phyloP scores from a whole-genome alignment of 352 stramenopile species.

The Thraustotheca clavata region DNA sequence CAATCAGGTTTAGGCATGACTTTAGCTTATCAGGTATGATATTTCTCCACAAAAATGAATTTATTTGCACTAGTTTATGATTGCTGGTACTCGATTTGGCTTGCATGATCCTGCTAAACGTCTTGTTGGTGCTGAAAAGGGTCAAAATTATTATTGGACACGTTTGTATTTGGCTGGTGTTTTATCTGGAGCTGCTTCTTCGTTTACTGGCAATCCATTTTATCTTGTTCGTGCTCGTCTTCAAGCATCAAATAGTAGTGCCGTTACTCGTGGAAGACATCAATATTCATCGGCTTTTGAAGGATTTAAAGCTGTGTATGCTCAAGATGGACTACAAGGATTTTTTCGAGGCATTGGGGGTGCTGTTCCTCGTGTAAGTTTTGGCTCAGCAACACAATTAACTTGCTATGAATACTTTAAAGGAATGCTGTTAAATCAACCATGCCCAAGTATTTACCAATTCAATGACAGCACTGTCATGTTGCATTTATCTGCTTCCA shows the following conservation, averaged over 20 bases:
- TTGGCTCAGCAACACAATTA: slow-evolving; percentile 19
- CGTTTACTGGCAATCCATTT: slow-evolving; percentile 19
- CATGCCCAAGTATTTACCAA: not conserved
- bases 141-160: not conserved
- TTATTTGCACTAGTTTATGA: slow-evolving; percentile 20
- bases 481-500: slow-evolving; percentile 7
- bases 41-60: not conserved
- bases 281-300: slow-evolving; percentile 17
- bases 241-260: slow-evolving; percentile 13
- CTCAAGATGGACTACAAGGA: not conserved
- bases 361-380: slow-evolving; percentile 16
- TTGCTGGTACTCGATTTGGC: slow-evolving; percentile 18
- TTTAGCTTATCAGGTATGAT: slow-evolving; percentile 19
- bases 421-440: slow-evolving; percentile 8
- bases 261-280: slow-evolving; percentile 11
- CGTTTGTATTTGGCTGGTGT: slow-evolving; percentile 5
- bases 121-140: slow-evolving; percentile 5
- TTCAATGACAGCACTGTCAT: slow-evolving; percentile 13
- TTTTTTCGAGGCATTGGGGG: slow-evolving; percentile 21
- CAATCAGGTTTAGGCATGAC: slow-evolving; percentile 19
- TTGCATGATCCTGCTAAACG: slow-evolving; percentile 16
- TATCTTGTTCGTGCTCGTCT: slow-evolving; percentile 15
- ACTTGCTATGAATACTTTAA: slow-evolving; percentile 22
- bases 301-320: slow-evolving; percentile 11
- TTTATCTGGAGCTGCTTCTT: slow-evolving; percentile 7